Evolutionary conservation across 352 stramenopile genomes (phyloP).

Genomic region (Pythium chondricola): DNA sequence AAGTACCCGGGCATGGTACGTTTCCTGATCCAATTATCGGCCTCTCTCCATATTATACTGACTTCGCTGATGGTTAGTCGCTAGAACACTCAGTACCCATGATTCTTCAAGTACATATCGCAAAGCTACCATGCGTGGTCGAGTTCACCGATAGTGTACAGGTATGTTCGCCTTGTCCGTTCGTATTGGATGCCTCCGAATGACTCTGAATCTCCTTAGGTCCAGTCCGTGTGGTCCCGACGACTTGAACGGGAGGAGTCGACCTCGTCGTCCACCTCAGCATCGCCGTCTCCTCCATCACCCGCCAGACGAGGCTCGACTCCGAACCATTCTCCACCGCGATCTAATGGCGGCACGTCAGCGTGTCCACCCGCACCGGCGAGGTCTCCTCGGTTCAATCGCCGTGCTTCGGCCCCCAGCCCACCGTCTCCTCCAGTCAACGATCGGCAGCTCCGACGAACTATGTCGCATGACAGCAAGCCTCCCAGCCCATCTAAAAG

Average conservation of each 20-base stretch:
- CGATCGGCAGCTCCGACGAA: not conserved
- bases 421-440: not conserved
- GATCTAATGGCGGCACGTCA: not conserved
- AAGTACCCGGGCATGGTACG: constrained; percentile 75
- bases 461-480: not conserved
- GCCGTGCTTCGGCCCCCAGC: constrained; percentile 1
- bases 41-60: not conserved
- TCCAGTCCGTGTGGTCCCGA: constrained; percentile 63
- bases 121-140: constrained; percentile 51
- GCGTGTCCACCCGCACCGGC: not conserved
- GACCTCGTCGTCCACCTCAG: not conserved
- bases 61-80: constrained; percentile 21
- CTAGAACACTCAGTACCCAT: constrained; percentile 57
- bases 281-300: constrained; percentile 3
- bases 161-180: constrained; percentile 19
- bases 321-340: constrained; percentile 1
- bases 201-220: constrained; percentile 15
- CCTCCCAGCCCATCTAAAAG: not conserved
- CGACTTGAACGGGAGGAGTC: constrained; percentile 36
- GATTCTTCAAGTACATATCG: constrained; percentile 58
- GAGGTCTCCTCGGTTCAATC: not conserved
- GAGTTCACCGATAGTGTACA: constrained; percentile 56
- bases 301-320: constrained; percentile 9
- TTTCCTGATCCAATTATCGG: not conserved
- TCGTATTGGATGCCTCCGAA: not conserved